A percentile compares a stretch with the other conserved stretches of the same genome.
phyloP scores from a whole-genome alignment of 805 yeast species.

The Sporopachydermia lactativora region DNA sequence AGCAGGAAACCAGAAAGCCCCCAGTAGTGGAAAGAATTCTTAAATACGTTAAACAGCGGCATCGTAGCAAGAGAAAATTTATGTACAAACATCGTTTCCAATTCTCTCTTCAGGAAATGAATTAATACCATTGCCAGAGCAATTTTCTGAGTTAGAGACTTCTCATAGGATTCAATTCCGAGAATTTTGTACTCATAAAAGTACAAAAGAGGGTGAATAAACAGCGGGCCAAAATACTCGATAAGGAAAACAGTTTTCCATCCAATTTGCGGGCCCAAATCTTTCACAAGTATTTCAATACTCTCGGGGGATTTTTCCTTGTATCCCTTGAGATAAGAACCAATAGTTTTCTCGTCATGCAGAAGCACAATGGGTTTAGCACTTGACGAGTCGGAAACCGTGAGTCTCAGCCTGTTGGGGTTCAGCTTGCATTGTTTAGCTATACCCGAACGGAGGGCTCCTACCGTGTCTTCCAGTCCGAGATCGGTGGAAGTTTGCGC shows the following conservation, averaged over 20 bases:
- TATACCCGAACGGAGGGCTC: slow-evolving; percentile 28
- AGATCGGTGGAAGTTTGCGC: slow-evolving; percentile 23
- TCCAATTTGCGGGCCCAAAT: slow-evolving; percentile 82
- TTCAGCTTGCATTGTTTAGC: slow-evolving; percentile 31
- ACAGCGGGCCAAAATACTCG: slow-evolving; percentile 83
- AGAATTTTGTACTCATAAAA: slow-evolving; percentile 23
- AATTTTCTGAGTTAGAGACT: slow-evolving; percentile 37
- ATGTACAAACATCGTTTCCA: slow-evolving; percentile 77
- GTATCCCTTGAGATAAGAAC: slow-evolving; percentile 29
- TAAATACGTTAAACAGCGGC: slow-evolving; percentile 81
- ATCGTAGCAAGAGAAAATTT: slow-evolving; percentile 78
- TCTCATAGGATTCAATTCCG: slow-evolving; percentile 20
- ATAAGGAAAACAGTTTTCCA: slow-evolving; percentile 85
- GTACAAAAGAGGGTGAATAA: slow-evolving; percentile 64
- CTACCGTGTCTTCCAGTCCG: slow-evolving; percentile 25
- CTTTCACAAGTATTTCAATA: slow-evolving; percentile 55
- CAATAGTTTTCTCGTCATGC: slow-evolving; percentile 29
- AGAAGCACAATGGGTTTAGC: slow-evolving; percentile 27
- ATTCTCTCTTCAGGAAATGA: slow-evolving; percentile 81
- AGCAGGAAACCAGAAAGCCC: slow-evolving; percentile 59
- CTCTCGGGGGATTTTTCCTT: slow-evolving; percentile 22
- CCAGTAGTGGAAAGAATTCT: slow-evolving; percentile 90
- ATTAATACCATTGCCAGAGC: slow-evolving; percentile 43
- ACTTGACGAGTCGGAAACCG: slow-evolving; percentile 21
- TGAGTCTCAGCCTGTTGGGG: slow-evolving; percentile 42